Evolutionary conservation across 2,329 filamentous ascomycete species (phyloP).

Genomic region (Akanthomyces lecanii): DNA sequence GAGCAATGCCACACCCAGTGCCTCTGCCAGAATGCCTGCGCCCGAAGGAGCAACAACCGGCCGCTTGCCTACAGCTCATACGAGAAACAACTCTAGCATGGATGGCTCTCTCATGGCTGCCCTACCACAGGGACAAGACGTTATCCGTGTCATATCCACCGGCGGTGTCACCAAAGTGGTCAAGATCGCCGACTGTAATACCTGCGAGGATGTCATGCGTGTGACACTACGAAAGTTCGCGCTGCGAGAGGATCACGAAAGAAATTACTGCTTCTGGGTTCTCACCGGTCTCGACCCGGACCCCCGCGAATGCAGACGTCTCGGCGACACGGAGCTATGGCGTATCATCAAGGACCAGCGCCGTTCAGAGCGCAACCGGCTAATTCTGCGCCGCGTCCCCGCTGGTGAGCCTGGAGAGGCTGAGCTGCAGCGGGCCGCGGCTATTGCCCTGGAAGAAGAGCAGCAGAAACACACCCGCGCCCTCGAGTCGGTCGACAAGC

Average conservation of each 20-base stretch:
- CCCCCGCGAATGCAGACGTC: slow-evolving; percentile 71
- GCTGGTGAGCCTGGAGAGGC: slow-evolving; percentile 82
- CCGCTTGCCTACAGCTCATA: slow-evolving; percentile 59
- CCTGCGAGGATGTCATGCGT: slow-evolving; percentile 87
- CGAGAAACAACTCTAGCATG: slow-evolving; percentile 76
- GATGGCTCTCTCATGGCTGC: slow-evolving; percentile 84
- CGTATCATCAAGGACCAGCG: slow-evolving; percentile 84
- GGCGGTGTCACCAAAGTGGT: slow-evolving; percentile 89
- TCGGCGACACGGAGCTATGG: slow-evolving; percentile 84
- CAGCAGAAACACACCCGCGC: slow-evolving; percentile 66
- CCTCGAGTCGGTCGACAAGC: slow-evolving; percentile 62
- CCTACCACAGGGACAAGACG: slow-evolving; percentile 77
- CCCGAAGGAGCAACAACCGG: slow-evolving; percentile 55
- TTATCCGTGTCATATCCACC: slow-evolving; percentile 90
- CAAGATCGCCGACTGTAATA: slow-evolving; percentile 86
- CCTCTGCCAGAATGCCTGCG: slow-evolving; percentile 50
- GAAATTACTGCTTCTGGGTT: slow-evolving; percentile 96
- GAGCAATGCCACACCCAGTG: slow-evolving; percentile 46
- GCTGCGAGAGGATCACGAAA: slow-evolving; percentile 82
- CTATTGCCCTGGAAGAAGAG: slow-evolving; percentile 83
- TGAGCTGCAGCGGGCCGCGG: slow-evolving; percentile 81
- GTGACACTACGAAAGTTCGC: slow-evolving; percentile 84
- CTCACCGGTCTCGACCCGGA: slow-evolving; percentile 81
- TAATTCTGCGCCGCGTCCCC: slow-evolving; percentile 91
- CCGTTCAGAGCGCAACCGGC: slow-evolving; percentile 79